A percentile compares a stretch with the other conserved stretches of the same genome.
Evolutionary conservation across 352 stramenopile species (phyloP).

Genomic region (Peronospora belbahrii): DNA sequence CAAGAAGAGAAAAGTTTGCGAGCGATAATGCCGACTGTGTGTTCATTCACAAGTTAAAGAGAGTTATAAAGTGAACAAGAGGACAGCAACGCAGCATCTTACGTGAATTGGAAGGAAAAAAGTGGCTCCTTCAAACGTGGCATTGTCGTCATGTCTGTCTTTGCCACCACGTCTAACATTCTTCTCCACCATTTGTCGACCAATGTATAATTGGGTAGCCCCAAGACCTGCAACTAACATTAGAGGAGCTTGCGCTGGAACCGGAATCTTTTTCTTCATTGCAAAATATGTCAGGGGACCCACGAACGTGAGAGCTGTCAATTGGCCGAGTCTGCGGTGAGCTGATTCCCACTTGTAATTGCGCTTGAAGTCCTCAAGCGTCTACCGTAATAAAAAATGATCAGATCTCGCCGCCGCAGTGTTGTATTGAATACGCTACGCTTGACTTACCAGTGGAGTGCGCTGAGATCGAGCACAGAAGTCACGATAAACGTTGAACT

Average conservation of each 20-base stretch:
- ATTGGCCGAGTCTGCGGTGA: conserved; percentile 91
- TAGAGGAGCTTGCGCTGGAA: conserved; percentile 38
- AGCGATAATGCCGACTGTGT: conserved; percentile 47
- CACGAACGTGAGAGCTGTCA: conserved; percentile 87
- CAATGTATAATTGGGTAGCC: conserved; percentile 43
- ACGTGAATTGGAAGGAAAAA: conserved; percentile 46
- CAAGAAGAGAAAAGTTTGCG: conserved; percentile 48
- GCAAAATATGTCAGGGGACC: conserved; percentile 89
- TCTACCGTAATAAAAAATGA: conserved; percentile 33
- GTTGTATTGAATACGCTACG: too few species aligned
- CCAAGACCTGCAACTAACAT: conserved; percentile 32
- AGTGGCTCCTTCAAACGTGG: conserved; percentile 23
- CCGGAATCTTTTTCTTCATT: conserved; percentile 56
- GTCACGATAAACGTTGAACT: conserved; percentile 93
- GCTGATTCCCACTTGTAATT: conserved; percentile 90
- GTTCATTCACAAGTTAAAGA: background rate
- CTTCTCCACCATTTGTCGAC: conserved; percentile 39
- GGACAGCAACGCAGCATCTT: conserved; percentile 3
- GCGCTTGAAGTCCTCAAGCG: conserved; percentile 93
- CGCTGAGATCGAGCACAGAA: conserved; percentile 93
- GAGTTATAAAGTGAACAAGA: background rate
- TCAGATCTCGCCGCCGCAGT: too few species aligned
- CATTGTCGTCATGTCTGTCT: conserved; percentile 10
- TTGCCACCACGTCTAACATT: conserved; percentile 26
- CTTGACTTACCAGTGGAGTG: conserved; percentile 39